Evolutionary conservation across 495 filamentous ascomycete genomes (phyloP).

Genomic region (Xylaria palmicola): DNA sequence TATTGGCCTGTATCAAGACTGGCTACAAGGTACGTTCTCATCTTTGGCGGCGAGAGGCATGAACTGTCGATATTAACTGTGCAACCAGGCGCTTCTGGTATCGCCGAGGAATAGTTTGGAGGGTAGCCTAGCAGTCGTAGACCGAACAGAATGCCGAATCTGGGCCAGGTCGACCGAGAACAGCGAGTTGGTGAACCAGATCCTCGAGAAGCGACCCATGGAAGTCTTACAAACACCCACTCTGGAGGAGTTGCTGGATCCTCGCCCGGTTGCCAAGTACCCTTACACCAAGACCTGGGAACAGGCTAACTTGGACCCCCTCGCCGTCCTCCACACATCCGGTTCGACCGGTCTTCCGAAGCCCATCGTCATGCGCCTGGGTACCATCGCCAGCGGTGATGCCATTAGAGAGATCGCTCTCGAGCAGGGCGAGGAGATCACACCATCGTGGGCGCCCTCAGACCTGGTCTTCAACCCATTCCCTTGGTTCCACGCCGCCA

Average conservation of each 20-base stretch:
- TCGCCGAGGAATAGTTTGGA: constrained; percentile 44
- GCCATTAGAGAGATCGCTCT: constrained; percentile 17
- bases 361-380: constrained; percentile 49
- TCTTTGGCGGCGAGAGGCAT: too few relatives aligned
- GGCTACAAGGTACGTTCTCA: constrained; percentile 29
- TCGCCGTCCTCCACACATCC: constrained; percentile 55
- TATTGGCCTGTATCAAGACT: constrained; percentile 26
- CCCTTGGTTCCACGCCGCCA: constrained; percentile 20
- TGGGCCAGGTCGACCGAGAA: constrained; percentile 27
- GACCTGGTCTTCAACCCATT: constrained; percentile 20
- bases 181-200: constrained; percentile 36
- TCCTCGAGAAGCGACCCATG: constrained; percentile 27
- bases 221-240: constrained; percentile 15
- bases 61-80: not conserved
- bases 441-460: constrained; percentile 12
- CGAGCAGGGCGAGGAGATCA: constrained; percentile 16
- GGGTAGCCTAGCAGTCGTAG: constrained; percentile 38
- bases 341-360: constrained; percentile 58
- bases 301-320: constrained; percentile 40
- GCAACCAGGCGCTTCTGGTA: constrained; percentile 20
- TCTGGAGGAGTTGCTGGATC: constrained; percentile 13
- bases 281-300: constrained; percentile 45
- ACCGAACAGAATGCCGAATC: constrained; percentile 36
- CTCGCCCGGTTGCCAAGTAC: constrained; percentile 25
- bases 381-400: constrained; percentile 45